Conservation (phyloP, 176 grass and related monocot species). For the Hordeum vulgare region MorexV3_pseudomolecules_assembly NC_058519.1:108053757-108054256, state of each 20-base stretch:
- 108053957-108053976: conserved; percentile 38
- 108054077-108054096: conserved; percentile 91
- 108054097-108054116: conserved; percentile 79
- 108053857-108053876: conserved; percentile 72
- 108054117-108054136: conserved; percentile 94
- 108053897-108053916: conserved; percentile 80
- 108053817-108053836: conserved; percentile 67
- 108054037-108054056: conserved; percentile 88
- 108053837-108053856: conserved; percentile 98
- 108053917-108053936: conserved; percentile 76
- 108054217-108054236: conserved; percentile 85
- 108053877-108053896: conserved; percentile 65
- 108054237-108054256: conserved; percentile 92
- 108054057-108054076: conserved; percentile 89
- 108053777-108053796: conserved; percentile 81
- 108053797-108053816: conserved; percentile 45
- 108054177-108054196: conserved; percentile 69
- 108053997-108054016: conserved; percentile 24
- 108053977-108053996: conserved; percentile 47
- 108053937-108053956: conserved; percentile 61
- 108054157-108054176: conserved; percentile 74
- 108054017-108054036: conserved; percentile 48
- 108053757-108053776: conserved; percentile 85
- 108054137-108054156: conserved; percentile 38
- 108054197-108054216: conserved; percentile 68